phyloP scores from a whole-genome alignment of 257 asterid species.

The Schizonepeta tenuifolia region DNA sequence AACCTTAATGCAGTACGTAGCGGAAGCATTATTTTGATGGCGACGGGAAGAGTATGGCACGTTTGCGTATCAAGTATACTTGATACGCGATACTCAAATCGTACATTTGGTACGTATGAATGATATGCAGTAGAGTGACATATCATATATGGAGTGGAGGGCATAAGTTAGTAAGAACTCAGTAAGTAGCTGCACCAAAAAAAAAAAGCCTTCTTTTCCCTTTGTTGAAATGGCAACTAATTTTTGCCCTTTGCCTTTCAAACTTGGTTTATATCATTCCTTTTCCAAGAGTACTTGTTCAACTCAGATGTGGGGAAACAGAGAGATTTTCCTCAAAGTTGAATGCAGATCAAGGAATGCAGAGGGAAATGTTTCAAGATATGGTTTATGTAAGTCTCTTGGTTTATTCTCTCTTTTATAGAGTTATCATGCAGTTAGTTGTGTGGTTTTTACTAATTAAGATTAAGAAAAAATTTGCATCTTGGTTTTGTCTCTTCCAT shows the following conservation, averaged over 20 bases:
- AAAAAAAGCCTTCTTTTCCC: not conserved
- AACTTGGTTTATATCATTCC: slow-evolving; percentile 7
- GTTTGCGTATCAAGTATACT: not conserved
- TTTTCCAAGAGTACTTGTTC: slow-evolving; percentile 7
- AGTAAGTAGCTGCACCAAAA: not conserved
- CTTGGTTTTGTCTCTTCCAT: not conserved
- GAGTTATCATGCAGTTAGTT: not conserved
- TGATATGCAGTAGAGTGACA: not conserved
- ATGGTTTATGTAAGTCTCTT: slow-evolving; percentile 10
- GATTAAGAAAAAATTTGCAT: not conserved
- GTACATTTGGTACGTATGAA: not conserved
- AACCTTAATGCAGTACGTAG: not conserved
- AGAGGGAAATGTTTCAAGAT: not conserved
- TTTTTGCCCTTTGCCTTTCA: not conserved
- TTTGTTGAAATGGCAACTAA: slow-evolving; percentile 18
- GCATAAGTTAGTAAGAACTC: not conserved
- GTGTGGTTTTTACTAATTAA: not conserved
- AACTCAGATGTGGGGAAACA: not conserved
- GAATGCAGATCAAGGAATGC: slow-evolving; percentile 13
- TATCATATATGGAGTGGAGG: slow-evolving; percentile 1
- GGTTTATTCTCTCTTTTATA: not conserved
- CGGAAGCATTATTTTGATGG: not conserved
- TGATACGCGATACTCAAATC: not conserved
- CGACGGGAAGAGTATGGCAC: not conserved
- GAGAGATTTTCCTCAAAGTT: not conserved